Percentiles rank a stretch among this genome's conserved stretches.
Evolutionary conservation across 1,139 yeast species (phyloP).

Genomic region (Debaryomyces fabryi): DNA sequence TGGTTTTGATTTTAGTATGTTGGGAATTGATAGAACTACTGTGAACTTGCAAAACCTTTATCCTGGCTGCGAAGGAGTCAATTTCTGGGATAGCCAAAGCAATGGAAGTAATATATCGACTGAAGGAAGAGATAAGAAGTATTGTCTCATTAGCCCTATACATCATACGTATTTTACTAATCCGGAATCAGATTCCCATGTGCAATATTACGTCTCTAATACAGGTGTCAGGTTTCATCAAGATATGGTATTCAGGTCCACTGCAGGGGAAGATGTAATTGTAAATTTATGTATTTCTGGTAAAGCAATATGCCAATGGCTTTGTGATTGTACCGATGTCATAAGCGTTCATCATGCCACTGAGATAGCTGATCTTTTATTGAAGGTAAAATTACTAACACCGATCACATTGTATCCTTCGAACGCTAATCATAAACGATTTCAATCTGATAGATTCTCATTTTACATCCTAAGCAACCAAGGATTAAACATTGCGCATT

Average conservation of each 20-base stretch:
- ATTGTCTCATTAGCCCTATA: conserved; percentile 57
- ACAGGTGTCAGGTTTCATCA: conserved; percentile 65
- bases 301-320: conserved; percentile 82
- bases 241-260: conserved; percentile 35
- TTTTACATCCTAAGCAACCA: conserved; percentile 24
- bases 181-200: conserved; percentile 83
- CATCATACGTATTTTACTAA: conserved; percentile 80
- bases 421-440: conserved; percentile 11
- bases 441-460: conserved; percentile 21
- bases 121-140: neutral
- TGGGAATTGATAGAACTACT: neutral
- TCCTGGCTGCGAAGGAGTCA: conserved; percentile 4
- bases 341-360: conserved; percentile 61
- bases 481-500: conserved; percentile 25
- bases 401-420: conserved; percentile 31
- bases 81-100: conserved; percentile 1
- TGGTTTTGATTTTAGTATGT: conserved; percentile 2
- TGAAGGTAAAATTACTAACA: conserved; percentile 51
- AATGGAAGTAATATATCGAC: neutral
- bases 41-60: neutral
- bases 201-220: conserved; percentile 75
- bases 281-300: conserved; percentile 65
- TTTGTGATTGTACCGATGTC: conserved; percentile 84
- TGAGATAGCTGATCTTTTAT: conserved; percentile 58
- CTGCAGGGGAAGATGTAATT: conserved; percentile 20